Evolutionary conservation across 768 basidiomycete species (phyloP), one percentile per base, ranked within the genome.

Genomic region (Saitozyma podzolica): DNA sequence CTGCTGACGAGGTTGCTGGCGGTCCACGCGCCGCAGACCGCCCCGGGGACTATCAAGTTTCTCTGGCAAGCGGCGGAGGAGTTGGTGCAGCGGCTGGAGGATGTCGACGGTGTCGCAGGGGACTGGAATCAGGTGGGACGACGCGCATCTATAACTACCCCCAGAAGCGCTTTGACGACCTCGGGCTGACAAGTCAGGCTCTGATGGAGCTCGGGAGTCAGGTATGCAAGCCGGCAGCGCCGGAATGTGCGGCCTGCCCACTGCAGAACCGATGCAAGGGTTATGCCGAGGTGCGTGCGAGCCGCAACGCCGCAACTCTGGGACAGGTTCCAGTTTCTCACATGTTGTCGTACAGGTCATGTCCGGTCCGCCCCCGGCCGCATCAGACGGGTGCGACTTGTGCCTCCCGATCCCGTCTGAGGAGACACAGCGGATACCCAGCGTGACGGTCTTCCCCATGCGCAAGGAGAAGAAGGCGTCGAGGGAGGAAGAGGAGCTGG

Each of bases 121-220:
- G 90, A 94, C 75, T 83, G 93, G 66, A 95, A 95, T 64, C 78
- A 78, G 63, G 70, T 72, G 9, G 43, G 63, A 59, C 5, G 29
- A 29, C 5, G 29, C 29, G 29, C 29, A n/a, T n/a, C n/a, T n/a
- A n/a, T n/a, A n/a, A n/a, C n/a, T n/a, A n/a, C n/a, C n/a, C 41
- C 17, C 14, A 50, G 51, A 9, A 17, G 42, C 20, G 50, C 39
- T 59, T 13, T 54, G 16, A 47, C 19, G n/a, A 29, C 29, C 29
- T 29, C 65, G 40, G 61, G 45, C 10, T 42, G n/a, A 54, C 3
- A 54, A 9, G 4, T 73, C 89, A 96, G 80, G 92, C 90, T 13
- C 83, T 98, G 55, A 97, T 97, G 77, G 94, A 98, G 75, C 86
- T 97, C 8, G 94, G 94, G 54, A 90, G 90, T 75, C 95, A 92